Base-by-base conservation (phyloP, 495 filamentous ascomycete species). In the Cudoniella acicularis region DNA sequence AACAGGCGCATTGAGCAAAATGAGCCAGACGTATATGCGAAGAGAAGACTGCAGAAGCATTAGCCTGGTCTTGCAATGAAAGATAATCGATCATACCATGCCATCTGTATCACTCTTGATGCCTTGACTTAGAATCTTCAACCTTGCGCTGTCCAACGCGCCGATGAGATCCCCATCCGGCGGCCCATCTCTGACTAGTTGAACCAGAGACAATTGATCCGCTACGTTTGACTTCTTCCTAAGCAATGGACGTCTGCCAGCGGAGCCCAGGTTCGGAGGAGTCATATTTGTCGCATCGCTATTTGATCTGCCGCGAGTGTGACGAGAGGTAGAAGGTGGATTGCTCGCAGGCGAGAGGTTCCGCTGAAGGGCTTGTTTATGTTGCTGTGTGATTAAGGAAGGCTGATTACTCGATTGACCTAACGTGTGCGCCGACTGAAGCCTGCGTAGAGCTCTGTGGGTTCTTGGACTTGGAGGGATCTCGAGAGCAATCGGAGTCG, bases 21-120 rank as follows among this genome's bases (percentile, higher is more conserved):
- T 88, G 20, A 96, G 79, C 94, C 94, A 99, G 55, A 96, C 81
- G 70, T 99, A 98, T 61, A 98, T 92, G 62, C 94, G 84, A 54
- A 93, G 83, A 30, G 90, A 81, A n/a, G 94, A 98, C 92, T 96
- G 64, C 27, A 13, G 13, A 59, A 42, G n/a, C 4, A 22, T 42
- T 23, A 53, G 54, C 21, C 59, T 22, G 26, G 24, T 8, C 21
- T 18, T 43, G 20, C 2, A 53, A n/a, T 20, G 10, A 17, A 36
- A 26, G 23, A n/a, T 25, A 26, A 2, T 4, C 9, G 13, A 9
- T 4, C 53, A 65, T 75, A 94, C 91, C 91, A 96, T 96, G 77
- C 92, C 92, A 77, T 96, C 92, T 52, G 75, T 80, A 70, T 94
- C 90, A 47, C 87, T 85, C 63, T 89, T 88, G 36, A 96, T 85